Evolutionary conservation across 352 stramenopile species (phyloP), one percentile per base, ranked within the genome.

Genomic region (Phytopythium boreale): DNA sequence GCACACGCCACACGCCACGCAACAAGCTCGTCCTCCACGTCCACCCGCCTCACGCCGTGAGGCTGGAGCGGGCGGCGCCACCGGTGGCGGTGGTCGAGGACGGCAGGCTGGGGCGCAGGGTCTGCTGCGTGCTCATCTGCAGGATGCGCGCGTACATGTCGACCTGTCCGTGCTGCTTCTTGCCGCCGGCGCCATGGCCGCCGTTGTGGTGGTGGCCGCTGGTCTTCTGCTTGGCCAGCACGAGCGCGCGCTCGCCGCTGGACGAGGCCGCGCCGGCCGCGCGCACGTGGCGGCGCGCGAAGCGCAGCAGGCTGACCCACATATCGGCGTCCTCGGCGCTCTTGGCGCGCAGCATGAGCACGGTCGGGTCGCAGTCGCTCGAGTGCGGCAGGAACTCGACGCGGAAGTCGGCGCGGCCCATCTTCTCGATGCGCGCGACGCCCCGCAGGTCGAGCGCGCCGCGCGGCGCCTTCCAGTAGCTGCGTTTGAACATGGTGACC

Each of bases 401-500:
- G 36, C 81, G 84, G 53, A 93, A 84, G 68, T 92, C 85, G 2
- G 69, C 66, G 29, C 81, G 77, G 60, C 84, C 90, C 75, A 93
- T 89, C 59, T 78, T 80, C 61, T 88, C 79, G 41, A 93, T 67
- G 61, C 77, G 76, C 1, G 74, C 69, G 26, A 92, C 80, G 20
- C 74, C 78, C 22, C 81, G 77, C 51, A 93, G 61, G 57, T 93
- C 85, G n/a, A 93, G 57, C n/a, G 81, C 71, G 8, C 85, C 85
- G 37, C 84, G 79, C n/a, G 72, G 73, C 11, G 76, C 77, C 70
- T 91, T 92, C 85, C 85, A 94, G 71, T 92, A 94, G 69, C 83
- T 94, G 39, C 85, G 82, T 61, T 92, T 91, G 74, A 89, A 94
- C 73, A 94, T 87, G 66, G 84, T 77, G 52, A 91, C 71, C 15